A percentile compares a stretch with the other conserved stretches of the same genome.
Conservation (phyloP, 139 green algal genomes). For the Chlorella sp. region DNA sequence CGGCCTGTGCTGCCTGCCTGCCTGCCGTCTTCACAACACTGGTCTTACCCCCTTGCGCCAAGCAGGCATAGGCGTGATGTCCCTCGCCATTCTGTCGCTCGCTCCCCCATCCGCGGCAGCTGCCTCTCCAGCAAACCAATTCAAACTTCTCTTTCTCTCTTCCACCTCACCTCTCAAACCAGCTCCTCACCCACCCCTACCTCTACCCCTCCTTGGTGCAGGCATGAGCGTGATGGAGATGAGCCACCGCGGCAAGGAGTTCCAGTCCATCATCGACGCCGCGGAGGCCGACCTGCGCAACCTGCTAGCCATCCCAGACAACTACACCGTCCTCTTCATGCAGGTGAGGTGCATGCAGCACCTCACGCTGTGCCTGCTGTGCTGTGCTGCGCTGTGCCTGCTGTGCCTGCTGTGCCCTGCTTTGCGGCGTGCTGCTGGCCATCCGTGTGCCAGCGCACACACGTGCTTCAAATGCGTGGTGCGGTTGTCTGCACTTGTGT, state of each 20-base stretch:
- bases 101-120: no score
- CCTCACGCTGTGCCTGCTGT: no score
- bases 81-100: no score
- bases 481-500: not conserved
- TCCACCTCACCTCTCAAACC: no score
- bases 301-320: slow-evolving; percentile 93
- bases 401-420: not conserved
- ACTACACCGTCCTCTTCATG: slow-evolving; percentile 97
- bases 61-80: slow-evolving; percentile 94
- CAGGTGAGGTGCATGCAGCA: slow-evolving; percentile 43
- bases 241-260: slow-evolving; percentile 97
- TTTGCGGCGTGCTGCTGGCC: no score
- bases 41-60: not conserved
- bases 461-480: not conserved
- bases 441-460: not conserved
- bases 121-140: no score
- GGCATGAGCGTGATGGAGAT: slow-evolving; percentile 99
- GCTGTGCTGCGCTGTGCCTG: no score
- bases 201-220: not conserved
- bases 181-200: not conserved
- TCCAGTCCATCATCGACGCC: slow-evolving; percentile 88
- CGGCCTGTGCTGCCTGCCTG: not conserved
- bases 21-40: not conserved
- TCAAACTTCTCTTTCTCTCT: no score
- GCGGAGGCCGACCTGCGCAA: slow-evolving; percentile 93